Percentiles rank a stretch among this genome's conserved stretches.
These are phyloP conservation scores for Trypanosoma congolense DNA, from an alignment of 208 protist species.

Conservation along the genomic window DNA sequence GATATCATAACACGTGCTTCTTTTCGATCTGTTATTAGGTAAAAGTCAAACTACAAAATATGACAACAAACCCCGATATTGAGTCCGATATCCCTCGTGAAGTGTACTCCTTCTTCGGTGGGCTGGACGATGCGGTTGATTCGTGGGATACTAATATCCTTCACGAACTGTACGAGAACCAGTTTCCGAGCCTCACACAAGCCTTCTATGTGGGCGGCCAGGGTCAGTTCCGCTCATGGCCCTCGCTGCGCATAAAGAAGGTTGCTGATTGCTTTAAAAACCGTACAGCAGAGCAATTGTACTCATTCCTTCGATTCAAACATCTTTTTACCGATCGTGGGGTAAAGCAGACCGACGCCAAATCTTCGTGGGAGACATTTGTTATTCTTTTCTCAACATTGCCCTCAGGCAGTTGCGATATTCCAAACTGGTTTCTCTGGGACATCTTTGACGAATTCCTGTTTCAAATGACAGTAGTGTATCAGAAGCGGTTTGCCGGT, in stretches of 20 bases:
- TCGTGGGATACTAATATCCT: slow-evolving; percentile 53
- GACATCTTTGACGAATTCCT: slow-evolving; percentile 89
- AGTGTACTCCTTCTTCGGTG: slow-evolving; percentile 68
- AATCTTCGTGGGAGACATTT: slow-evolving; percentile 73
- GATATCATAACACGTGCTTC: slow-evolving; percentile 4
- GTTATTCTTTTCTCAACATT: slow-evolving; percentile 49
- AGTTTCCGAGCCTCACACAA: slow-evolving; percentile 72
- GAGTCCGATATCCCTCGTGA: slow-evolving; percentile 84
- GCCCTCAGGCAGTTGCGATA: slow-evolving; percentile 38
- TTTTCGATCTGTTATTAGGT: slow-evolving; percentile 2
- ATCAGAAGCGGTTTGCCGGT: slow-evolving; percentile 72
- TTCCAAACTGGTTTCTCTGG: slow-evolving; percentile 85
- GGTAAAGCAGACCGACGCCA: slow-evolving; percentile 49
- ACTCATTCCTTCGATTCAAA: slow-evolving; percentile 84
- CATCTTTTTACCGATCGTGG: slow-evolving; percentile 75
- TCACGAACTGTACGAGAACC: slow-evolving; percentile 74
- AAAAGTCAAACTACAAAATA: slow-evolving; percentile 20
- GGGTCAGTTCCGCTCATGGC: slow-evolving; percentile 73
- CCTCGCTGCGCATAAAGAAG: slow-evolving; percentile 48
- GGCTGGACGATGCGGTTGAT: slow-evolving; percentile 72
- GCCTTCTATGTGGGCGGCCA: slow-evolving; percentile 65
- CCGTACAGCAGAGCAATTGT: slow-evolving; percentile 62
- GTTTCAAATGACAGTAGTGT: slow-evolving; percentile 86
- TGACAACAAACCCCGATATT: slow-evolving; percentile 87
- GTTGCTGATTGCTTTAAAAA: slow-evolving; percentile 67